Evolutionary conservation across 2,329 filamentous ascomycete species (phyloP).

Genomic region (Ceratocystis harringtonii): DNA sequence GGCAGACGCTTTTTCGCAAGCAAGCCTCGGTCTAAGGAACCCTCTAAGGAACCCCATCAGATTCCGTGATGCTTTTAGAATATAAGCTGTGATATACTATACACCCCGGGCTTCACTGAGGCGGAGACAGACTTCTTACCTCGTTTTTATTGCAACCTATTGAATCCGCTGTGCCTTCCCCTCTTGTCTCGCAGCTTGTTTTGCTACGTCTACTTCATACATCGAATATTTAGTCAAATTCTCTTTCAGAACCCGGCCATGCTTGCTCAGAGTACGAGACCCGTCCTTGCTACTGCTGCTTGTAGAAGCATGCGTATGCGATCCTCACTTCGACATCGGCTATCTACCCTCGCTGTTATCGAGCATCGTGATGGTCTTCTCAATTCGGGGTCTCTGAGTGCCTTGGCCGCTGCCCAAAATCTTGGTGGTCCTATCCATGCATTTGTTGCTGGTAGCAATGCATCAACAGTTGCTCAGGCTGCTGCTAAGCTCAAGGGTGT

Average conservation of each 20-base stretch:
- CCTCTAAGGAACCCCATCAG: not conserved
- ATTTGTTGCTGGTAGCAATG: conserved; percentile 70
- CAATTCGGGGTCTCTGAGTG: conserved; percentile 65
- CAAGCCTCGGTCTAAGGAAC: conserved; percentile 9
- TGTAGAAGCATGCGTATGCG: conserved; percentile 9
- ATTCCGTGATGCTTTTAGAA: not conserved
- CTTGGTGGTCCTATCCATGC: conserved; percentile 73
- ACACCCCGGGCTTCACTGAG: not conserved
- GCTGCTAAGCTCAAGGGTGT: conserved; percentile 80
- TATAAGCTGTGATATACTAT: not conserved
- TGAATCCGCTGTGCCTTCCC: too few species aligned
- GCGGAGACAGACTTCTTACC: not conserved
- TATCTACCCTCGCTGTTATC: conserved; percentile 79
- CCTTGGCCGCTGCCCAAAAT: conserved; percentile 73
- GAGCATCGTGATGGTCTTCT: conserved; percentile 88
- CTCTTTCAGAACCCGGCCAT: not conserved
- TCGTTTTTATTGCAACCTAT: not conserved
- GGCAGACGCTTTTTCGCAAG: conserved; percentile 8
- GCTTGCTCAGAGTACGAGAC: conserved; percentile 15
- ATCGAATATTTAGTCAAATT: not conserved
- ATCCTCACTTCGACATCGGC: conserved; percentile 20
- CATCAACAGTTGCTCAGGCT: conserved; percentile 62
- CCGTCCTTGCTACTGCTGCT: conserved; percentile 11
- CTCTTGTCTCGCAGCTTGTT: not conserved
- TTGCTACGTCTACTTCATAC: not conserved